Evolutionary conservation across 1,284 basidiomycete genomes (phyloP).

Genomic region (Singerocomus inundabilis): DNA sequence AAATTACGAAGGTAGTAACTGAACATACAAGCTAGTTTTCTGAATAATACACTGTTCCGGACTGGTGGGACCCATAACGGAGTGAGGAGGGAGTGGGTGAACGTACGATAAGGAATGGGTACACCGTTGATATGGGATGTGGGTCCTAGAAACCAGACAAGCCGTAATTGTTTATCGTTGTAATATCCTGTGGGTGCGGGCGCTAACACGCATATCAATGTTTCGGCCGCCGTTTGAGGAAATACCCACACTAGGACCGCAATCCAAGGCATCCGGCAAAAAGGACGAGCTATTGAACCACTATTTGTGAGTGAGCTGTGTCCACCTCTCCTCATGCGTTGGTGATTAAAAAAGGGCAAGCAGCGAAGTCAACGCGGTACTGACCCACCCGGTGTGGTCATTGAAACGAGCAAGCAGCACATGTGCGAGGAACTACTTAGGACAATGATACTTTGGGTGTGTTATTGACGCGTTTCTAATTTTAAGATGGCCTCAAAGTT

Average conservation of each 20-base stretch:
- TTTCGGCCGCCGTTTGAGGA: not conserved
- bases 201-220: slow-evolving; percentile 3
- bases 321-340: not conserved
- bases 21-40: slow-evolving; percentile 10
- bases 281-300: not conserved
- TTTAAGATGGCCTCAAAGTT: not conserved
- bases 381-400: not conserved
- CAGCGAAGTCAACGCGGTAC: not conserved
- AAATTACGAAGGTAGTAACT: not conserved
- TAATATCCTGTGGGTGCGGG: slow-evolving; percentile 17
- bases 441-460: not conserved
- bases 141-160: slow-evolving; percentile 10
- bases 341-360: not conserved
- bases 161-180: slow-evolving; percentile 17
- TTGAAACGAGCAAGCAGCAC: not conserved
- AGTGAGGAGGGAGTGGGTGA: not conserved
- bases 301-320: not conserved
- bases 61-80: slow-evolving; percentile 1
- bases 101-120: not conserved
- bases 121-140: not conserved
- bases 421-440: not conserved
- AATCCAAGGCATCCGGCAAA: not conserved
- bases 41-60: not conserved
- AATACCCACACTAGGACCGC: slow-evolving; percentile 6
- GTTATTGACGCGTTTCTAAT: not conserved